Conservation (phyloP, 352 stramenopile genomes). For the Thalassiosira mediterranea region DNA sequence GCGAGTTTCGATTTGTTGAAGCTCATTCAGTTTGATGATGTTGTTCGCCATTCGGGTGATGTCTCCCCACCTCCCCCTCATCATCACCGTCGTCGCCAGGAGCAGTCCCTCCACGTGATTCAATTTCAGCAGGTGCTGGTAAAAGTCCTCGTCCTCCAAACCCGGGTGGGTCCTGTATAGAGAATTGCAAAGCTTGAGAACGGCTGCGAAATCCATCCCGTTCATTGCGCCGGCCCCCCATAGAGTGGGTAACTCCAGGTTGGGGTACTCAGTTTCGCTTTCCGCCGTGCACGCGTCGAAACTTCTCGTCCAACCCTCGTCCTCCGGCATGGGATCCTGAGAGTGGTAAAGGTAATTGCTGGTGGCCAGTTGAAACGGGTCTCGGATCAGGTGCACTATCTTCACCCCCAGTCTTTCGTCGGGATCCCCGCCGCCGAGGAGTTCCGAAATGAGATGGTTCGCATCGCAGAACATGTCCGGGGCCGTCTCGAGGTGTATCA, state of each 20-base stretch:
- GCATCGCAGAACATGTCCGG: slow-evolving; percentile 5
- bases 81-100: neutral
- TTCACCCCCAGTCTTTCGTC: slow-evolving; percentile 22
- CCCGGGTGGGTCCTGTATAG: neutral
- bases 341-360: slow-evolving; percentile 60
- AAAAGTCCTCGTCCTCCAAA: slow-evolving; percentile 3
- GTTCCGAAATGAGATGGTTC: neutral
- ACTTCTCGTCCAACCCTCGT: slow-evolving; percentile 4
- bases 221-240: no score
- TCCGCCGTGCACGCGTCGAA: neutral
- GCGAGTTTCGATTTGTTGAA: neutral
- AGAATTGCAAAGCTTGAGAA: neutral
- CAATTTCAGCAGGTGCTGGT: slow-evolving; percentile 4
- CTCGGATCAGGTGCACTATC: slow-evolving; percentile 49
- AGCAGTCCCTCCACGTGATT: neutral
- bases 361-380: slow-evolving; percentile 52
- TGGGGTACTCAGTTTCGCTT: no score
- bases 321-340: slow-evolving; percentile 37
- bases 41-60: slow-evolving; percentile 10
- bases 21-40: slow-evolving; percentile 1
- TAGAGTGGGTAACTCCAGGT: no score
- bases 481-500: neutral
- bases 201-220: slow-evolving; percentile 1
- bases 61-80: neutral
- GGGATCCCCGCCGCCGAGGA: neutral